A percentile compares a stretch with the other conserved stretches of the same genome.
These are phyloP conservation scores for Lachancea dasiensis DNA, from an alignment of 805 yeast species.

Conservation along the genomic window DNA sequence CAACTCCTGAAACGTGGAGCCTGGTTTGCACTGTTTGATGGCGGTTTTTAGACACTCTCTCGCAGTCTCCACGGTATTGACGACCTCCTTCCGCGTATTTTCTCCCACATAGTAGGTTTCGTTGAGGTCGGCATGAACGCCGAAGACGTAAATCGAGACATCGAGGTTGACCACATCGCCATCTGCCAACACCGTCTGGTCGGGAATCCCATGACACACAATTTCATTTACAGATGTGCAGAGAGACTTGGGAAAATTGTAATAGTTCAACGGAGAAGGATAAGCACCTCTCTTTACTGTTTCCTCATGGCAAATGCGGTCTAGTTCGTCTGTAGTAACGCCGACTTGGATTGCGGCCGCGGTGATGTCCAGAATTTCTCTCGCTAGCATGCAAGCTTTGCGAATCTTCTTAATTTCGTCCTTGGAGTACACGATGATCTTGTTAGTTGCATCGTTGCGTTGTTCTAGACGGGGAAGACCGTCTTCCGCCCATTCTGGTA, in stretches of 20 bases:
- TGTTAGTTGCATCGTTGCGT: constrained; percentile 58
- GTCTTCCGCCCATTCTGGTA: constrained; percentile 77
- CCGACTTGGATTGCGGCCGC: constrained; percentile 84
- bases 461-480: constrained; percentile 82
- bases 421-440: constrained; percentile 56
- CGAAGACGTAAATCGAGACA: constrained; percentile 76
- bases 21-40: constrained; percentile 83
- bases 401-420: constrained; percentile 71
- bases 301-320: constrained; percentile 78
- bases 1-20: constrained; percentile 74
- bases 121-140: constrained; percentile 90
- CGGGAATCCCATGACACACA: constrained; percentile 97
- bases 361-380: constrained; percentile 86
- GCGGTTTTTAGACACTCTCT: constrained; percentile 84
- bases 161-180: constrained; percentile 95
- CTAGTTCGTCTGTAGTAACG: constrained; percentile 87
- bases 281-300: constrained; percentile 84
- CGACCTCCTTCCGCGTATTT: constrained; percentile 68
- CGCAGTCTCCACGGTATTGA: constrained; percentile 85
- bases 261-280: constrained; percentile 93
- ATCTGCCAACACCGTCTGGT: constrained; percentile 75
- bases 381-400: constrained; percentile 64
- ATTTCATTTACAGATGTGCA: constrained; percentile 95
- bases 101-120: constrained; percentile 97
- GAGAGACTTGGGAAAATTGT: constrained; percentile 83